Conservation (phyloP, 495 filamentous ascomycete genomes). For the Podospora anserina region DNA sequence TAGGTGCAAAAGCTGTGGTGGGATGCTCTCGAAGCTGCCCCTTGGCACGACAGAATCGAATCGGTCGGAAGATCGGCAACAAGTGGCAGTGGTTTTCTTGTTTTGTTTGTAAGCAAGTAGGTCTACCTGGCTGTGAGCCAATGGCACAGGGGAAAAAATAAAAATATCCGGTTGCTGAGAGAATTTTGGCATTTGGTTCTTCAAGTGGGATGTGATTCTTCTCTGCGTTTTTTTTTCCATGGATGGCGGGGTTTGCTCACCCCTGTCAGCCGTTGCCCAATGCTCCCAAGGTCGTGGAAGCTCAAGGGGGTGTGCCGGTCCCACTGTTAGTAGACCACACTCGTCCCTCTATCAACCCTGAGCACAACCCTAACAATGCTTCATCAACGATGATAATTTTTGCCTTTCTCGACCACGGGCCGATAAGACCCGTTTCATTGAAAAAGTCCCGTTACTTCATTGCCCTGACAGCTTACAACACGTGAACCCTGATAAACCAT, state of each 20-base stretch:
- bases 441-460: background rate
- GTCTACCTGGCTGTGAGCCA: background rate
- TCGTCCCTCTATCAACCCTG: background rate
- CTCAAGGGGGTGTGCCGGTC: background rate
- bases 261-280: conserved; percentile 4
- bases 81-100: background rate
- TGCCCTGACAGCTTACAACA: too few species aligned
- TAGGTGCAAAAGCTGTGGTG: background rate
- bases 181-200: background rate
- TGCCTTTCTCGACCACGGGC: background rate
- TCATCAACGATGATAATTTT: background rate
- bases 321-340: background rate
- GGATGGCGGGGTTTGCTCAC: background rate
- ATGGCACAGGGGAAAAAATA: background rate
- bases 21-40: background rate
- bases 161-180: background rate
- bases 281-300: background rate
- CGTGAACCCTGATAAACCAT: too few species aligned
- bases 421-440: background rate
- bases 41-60: background rate
- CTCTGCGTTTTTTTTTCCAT: background rate
- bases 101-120: background rate
- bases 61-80: background rate
- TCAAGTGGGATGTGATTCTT: conserved; percentile 15
- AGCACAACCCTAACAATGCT: background rate